Evolutionary conservation across 768 basidiomycete species (phyloP).

Genomic region (Russula foetens): DNA sequence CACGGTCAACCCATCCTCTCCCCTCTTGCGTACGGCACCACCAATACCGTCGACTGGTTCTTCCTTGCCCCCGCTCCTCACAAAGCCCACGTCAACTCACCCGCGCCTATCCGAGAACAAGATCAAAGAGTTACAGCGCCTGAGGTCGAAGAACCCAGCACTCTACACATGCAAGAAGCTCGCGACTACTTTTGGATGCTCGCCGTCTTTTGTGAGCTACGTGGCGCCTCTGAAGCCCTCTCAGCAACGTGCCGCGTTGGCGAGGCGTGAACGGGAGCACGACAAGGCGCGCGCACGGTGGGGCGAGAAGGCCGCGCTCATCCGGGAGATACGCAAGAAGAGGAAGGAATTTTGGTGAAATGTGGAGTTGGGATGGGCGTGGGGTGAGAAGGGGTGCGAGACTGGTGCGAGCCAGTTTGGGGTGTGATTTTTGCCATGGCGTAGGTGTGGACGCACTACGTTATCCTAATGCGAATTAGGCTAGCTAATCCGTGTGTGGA

Average conservation of each 20-base stretch:
- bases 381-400: not conserved
- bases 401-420: not conserved
- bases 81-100: conserved; percentile 22
- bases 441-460: not conserved
- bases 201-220: conserved; percentile 54
- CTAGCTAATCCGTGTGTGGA: not conserved
- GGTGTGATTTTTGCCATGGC: not conserved
- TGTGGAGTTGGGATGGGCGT: not conserved
- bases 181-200: conserved; percentile 72
- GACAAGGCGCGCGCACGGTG: conserved; percentile 45
- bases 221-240: conserved; percentile 54
- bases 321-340: conserved; percentile 56
- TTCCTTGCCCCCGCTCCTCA: conserved; percentile 24
- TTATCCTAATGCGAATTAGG: not conserved
- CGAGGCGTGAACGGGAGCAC: conserved; percentile 39
- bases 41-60: conserved; percentile 19
- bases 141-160: conserved; percentile 50
- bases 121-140: conserved; percentile 46
- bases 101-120: conserved; percentile 43
- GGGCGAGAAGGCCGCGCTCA: conserved; percentile 61
- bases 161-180: conserved; percentile 55
- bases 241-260: conserved; percentile 36
- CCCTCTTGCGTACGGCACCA: conserved; percentile 44
- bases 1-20: conserved; percentile 61
- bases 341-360: conserved; percentile 67